Evolutionary conservation across 2,329 filamentous ascomycete species (phyloP).

Genomic region (Fusarium siculi): DNA sequence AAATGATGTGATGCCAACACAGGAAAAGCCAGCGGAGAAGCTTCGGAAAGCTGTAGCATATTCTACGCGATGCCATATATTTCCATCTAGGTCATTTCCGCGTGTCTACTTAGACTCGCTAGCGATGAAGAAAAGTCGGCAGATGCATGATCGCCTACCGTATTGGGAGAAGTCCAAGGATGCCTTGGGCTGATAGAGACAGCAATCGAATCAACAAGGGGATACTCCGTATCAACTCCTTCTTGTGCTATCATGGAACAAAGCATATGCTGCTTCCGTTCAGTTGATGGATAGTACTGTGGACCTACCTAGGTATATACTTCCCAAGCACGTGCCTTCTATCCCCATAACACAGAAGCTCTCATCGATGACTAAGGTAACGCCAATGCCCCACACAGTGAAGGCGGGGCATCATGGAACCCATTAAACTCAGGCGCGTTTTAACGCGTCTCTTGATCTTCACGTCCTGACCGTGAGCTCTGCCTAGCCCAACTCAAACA

Average conservation of each 20-base stretch:
- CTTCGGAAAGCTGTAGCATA: slow-evolving; percentile 16
- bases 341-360: no score
- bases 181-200: not conserved
- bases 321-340: slow-evolving; percentile 11
- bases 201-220: not conserved
- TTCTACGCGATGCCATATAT: slow-evolving; percentile 19
- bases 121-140: not conserved
- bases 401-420: slow-evolving; percentile 34
- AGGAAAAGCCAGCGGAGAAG: slow-evolving; percentile 5
- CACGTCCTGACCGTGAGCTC: slow-evolving; percentile 14
- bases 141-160: slow-evolving; percentile 9
- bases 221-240: not conserved
- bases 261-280: not conserved
- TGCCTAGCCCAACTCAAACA: slow-evolving; percentile 30
- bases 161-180: not conserved
- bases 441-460: slow-evolving; percentile 47
- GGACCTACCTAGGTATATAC: not conserved
- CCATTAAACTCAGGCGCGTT: slow-evolving; percentile 49
- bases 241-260: not conserved
- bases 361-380: slow-evolving; percentile 36
- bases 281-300: not conserved
- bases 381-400: slow-evolving; percentile 3
- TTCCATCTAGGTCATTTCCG: not conserved
- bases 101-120: not conserved
- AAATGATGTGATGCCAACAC: slow-evolving; percentile 15